Percentiles rank a stretch among this genome's conserved stretches.
Conservation (phyloP, 768 basidiomycete genomes). For the Astraeus odoratus region DNA sequence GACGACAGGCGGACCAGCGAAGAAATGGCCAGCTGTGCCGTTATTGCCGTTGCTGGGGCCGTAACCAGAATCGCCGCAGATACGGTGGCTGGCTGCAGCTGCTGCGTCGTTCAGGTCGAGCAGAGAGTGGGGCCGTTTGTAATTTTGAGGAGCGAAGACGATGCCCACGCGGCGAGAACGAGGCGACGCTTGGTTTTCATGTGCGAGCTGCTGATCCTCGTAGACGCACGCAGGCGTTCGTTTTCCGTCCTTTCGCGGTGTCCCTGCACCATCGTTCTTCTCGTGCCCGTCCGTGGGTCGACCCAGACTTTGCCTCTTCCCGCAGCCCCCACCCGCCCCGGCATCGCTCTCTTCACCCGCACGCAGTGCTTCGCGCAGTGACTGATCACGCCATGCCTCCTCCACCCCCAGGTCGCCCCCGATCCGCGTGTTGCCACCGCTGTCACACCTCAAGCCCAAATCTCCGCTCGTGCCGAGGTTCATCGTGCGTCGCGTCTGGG, state of each 20-base stretch:
- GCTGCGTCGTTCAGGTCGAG: conserved; percentile 18
- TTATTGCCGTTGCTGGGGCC: conserved; percentile 1
- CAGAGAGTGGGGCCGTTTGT: conserved; percentile 28
- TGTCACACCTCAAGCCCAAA: conserved; percentile 12
- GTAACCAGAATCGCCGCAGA: not conserved
- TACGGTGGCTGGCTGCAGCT: not conserved
- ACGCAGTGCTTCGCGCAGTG: conserved; percentile 14
- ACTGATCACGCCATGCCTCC: conserved; percentile 15
- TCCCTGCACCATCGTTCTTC: not conserved
- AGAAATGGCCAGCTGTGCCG: not conserved
- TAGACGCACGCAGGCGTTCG: conserved; percentile 16
- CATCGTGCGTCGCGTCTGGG: not conserved
- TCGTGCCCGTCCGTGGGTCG: conserved; percentile 9
- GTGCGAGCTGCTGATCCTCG: conserved; percentile 4
- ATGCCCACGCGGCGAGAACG: conserved; percentile 42
- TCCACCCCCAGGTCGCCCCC: conserved; percentile 17
- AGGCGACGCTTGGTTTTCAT: conserved; percentile 27
- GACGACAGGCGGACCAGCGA: conserved; percentile 16
- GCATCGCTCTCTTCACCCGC: conserved; percentile 15
- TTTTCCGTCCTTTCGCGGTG: conserved; percentile 10
- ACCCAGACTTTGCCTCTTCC: not conserved
- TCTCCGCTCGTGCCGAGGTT: conserved; percentile 15
- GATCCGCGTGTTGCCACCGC: conserved; percentile 21
- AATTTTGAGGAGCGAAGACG: conserved; percentile 29
- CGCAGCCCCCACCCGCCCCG: conserved; percentile 8